Conservation (phyloP, 2,329 filamentous ascomycete genomes). For the Aspergillus sp. region DNA sequence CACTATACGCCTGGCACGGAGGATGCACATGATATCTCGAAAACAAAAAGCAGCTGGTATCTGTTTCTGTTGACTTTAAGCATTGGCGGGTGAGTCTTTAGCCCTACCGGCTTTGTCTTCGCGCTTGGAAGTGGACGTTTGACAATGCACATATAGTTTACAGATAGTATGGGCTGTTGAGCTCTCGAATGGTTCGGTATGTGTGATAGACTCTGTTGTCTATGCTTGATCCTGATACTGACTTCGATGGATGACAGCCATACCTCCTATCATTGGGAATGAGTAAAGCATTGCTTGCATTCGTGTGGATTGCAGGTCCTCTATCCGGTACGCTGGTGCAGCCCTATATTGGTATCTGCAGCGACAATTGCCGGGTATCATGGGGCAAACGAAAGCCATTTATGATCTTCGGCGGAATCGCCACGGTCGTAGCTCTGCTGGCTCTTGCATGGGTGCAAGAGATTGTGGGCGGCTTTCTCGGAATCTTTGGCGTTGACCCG, state of each 20-base stretch:
- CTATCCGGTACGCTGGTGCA: constrained; percentile 77
- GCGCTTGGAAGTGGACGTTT: not conserved
- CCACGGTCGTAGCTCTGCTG: constrained; percentile 67
- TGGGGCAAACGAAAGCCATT: constrained; percentile 83
- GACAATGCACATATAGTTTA: constrained; percentile 50
- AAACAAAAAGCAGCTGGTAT: constrained; percentile 76
- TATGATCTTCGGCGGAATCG: constrained; percentile 68
- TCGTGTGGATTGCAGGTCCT: constrained; percentile 83
- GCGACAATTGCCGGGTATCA: constrained; percentile 70
- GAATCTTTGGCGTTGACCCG: constrained; percentile 69
- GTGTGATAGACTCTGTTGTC: constrained; percentile 21
- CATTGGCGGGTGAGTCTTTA: constrained; percentile 65
- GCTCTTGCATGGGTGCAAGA: constrained; percentile 73
- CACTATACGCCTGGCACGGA: constrained; percentile 33
- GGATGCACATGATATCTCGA: constrained; percentile 51
- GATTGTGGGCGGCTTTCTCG: constrained; percentile 65
- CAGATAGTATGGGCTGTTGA: constrained; percentile 97
- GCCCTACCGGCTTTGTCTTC: not conserved
- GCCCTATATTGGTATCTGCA: constrained; percentile 78
- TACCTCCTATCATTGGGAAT: constrained; percentile 77
- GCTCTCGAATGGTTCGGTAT: constrained; percentile 80
- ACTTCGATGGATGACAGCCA: constrained; percentile 44
- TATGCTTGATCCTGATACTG: not conserved
- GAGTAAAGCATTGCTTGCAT: constrained; percentile 77
- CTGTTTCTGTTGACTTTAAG: constrained; percentile 81